phyloP scores from a whole-genome alignment of 257 asterid species.

The Gentiana macrophylla region DNA sequence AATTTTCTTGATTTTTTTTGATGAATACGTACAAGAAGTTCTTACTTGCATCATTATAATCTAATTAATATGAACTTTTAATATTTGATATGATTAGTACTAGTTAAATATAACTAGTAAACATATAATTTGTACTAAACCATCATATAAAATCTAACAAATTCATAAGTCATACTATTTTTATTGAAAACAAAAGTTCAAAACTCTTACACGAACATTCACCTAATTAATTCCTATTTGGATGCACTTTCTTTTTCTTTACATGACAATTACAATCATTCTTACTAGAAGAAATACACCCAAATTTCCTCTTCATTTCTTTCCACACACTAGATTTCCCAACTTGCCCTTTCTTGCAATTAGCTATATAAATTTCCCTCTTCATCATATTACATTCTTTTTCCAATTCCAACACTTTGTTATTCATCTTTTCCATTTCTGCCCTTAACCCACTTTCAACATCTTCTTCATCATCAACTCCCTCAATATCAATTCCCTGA shows the following conservation, averaged over 20 bases:
- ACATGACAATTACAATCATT: conserved; percentile 51
- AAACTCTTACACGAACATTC: too few relatives aligned
- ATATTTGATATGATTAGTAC: too few relatives aligned
- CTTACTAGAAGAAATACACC: conserved; percentile 28
- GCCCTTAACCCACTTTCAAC: conserved; percentile 21
- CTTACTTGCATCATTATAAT: too few relatives aligned
- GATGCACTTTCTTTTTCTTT: conserved; percentile 58
- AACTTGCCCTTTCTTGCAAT: conserved; percentile 7
- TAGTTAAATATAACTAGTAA: too few relatives aligned
- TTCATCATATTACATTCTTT: conserved; percentile 43
- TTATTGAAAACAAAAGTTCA: too few relatives aligned
- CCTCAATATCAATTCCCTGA: conserved; percentile 11
- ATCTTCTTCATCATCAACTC: conserved; percentile 15
- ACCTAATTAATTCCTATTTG: conserved; percentile 15
- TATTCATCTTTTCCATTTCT: conserved; percentile 65
- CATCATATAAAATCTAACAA: too few relatives aligned
- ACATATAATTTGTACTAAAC: too few relatives aligned
- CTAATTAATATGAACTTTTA: too few relatives aligned
- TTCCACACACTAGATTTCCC: conserved; percentile 56
- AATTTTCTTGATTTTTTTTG: too few relatives aligned
- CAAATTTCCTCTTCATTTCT: conserved; percentile 82
- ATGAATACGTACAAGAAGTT: too few relatives aligned
- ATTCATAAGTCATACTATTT: too few relatives aligned
- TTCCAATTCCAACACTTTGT: conserved; percentile 55
- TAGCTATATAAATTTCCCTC: conserved; percentile 39